phyloP scores from a whole-genome alignment of 352 stramenopile genomes.

The Phytophthora colocasiae region DNA sequence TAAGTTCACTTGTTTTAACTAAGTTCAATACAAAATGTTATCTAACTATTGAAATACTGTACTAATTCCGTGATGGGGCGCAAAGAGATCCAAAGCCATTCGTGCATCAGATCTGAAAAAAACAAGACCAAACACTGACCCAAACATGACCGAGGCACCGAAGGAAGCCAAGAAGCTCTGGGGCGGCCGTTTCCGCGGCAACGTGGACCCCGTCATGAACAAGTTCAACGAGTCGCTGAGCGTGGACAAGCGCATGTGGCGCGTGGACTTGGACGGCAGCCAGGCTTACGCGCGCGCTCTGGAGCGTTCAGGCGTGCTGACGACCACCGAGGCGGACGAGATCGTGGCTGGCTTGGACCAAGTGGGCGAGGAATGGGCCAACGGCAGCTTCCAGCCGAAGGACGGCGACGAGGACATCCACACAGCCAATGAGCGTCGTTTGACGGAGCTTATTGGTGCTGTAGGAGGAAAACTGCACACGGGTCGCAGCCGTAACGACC shows the following conservation, averaged over 20 bases:
- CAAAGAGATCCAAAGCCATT: neutral
- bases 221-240: conserved; percentile 99
- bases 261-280: conserved; percentile 95
- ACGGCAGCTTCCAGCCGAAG: conserved; percentile 86
- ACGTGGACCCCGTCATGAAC: conserved; percentile 96
- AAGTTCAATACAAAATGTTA: too few species aligned
- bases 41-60: neutral
- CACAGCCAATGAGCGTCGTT: conserved; percentile 98
- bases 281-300: conserved; percentile 96
- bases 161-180: conserved; percentile 83
- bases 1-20: too few species aligned
- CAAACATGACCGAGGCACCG: conserved; percentile 39
- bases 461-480: conserved; percentile 98
- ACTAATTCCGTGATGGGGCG: neutral
- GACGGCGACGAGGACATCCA: conserved; percentile 99
- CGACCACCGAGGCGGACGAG: conserved; percentile 79
- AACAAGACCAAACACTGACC: neutral
- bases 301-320: conserved; percentile 93
- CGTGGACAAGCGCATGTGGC: conserved; percentile 98
- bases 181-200: conserved; percentile 94
- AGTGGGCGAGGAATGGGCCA: conserved; percentile 39
- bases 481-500: conserved; percentile 96
- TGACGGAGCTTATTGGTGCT: conserved; percentile 97
- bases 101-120: conserved; percentile 8
- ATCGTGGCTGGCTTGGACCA: conserved; percentile 41